phyloP scores from a whole-genome alignment of 202 grass and related monocot species.

The Musa balbisiana region DNA sequence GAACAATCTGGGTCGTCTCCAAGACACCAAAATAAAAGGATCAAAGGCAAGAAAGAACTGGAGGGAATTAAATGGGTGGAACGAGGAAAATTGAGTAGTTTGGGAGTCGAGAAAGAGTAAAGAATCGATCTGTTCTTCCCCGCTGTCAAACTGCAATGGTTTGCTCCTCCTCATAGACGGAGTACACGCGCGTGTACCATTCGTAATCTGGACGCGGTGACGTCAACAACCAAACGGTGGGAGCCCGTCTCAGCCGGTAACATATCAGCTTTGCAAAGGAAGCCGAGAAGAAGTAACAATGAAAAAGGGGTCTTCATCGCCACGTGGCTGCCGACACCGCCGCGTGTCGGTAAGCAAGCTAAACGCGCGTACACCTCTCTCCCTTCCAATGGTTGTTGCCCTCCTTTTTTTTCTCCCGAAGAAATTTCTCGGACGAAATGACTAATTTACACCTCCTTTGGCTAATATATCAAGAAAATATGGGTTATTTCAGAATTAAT shows the following conservation, averaged over 20 bases:
- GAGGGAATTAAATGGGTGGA: neutral
- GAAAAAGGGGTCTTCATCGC: too few relatives aligned
- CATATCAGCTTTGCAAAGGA: too few relatives aligned
- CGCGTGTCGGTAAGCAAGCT: too few relatives aligned
- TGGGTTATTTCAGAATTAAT: too few relatives aligned
- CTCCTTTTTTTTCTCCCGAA: too few relatives aligned
- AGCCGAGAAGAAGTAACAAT: too few relatives aligned
- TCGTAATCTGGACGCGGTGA: neutral
- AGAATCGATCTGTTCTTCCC: neutral
- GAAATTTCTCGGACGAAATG: too few relatives aligned
- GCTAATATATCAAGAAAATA: too few relatives aligned
- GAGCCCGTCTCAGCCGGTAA: neutral
- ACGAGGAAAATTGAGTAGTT: neutral
- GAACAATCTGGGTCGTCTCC: neutral
- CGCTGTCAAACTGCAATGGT: neutral
- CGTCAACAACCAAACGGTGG: neutral
- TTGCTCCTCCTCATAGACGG: neutral
- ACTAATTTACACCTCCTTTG: too few relatives aligned
- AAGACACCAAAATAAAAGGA: neutral
- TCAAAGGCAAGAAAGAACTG: neutral
- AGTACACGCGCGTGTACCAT: neutral
- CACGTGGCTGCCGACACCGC: too few relatives aligned
- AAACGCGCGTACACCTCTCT: too few relatives aligned
- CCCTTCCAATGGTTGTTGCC: too few relatives aligned
- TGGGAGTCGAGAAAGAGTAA: neutral